These are phyloP conservation scores for Trichoderma sp. DNA, from an alignment of 2,329 filamentous ascomycete species.

Conservation along the genomic window DNA sequence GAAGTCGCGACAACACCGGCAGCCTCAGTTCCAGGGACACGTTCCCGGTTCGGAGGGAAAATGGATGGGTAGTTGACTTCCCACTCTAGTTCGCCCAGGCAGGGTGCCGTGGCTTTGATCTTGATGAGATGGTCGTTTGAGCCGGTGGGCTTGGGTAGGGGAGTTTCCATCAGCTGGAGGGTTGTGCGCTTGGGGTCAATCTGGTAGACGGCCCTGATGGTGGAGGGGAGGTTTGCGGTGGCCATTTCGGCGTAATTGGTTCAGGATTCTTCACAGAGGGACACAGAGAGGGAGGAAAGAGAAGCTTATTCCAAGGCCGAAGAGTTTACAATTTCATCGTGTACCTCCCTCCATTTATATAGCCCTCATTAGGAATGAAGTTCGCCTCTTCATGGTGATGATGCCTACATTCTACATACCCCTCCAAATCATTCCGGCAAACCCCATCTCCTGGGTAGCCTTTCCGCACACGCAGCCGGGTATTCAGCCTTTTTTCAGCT, in stretches of 20 bases:
- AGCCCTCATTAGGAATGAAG: not conserved
- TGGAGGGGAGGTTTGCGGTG: conserved; percentile 24
- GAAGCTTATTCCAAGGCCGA: not conserved
- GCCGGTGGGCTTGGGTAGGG: conserved; percentile 33
- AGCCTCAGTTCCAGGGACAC: conserved; percentile 45
- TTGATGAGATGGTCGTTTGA: conserved; percentile 39
- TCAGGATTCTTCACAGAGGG: not conserved
- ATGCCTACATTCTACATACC: no score
- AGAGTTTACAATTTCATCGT: not conserved
- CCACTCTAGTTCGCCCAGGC: conserved; percentile 42
- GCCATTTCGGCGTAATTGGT: conserved; percentile 22
- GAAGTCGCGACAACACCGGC: conserved; percentile 44
- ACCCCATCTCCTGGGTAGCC: not conserved
- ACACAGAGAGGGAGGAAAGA: not conserved
- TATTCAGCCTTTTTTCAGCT: conserved; percentile 1
- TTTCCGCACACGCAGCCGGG: conserved; percentile 5
- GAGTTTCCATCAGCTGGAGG: conserved; percentile 31
- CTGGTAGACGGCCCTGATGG: conserved; percentile 35
- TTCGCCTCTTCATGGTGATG: not conserved
- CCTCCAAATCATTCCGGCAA: not conserved
- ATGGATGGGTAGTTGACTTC: conserved; percentile 31
- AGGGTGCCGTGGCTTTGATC: conserved; percentile 41
- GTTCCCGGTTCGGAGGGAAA: conserved; percentile 34
- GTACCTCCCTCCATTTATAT: not conserved
- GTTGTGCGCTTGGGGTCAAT: conserved; percentile 31